These are phyloP conservation scores for Suillus subaureus DNA, from an alignment of 768 basidiomycete genomes.

Conservation along the genomic window DNA sequence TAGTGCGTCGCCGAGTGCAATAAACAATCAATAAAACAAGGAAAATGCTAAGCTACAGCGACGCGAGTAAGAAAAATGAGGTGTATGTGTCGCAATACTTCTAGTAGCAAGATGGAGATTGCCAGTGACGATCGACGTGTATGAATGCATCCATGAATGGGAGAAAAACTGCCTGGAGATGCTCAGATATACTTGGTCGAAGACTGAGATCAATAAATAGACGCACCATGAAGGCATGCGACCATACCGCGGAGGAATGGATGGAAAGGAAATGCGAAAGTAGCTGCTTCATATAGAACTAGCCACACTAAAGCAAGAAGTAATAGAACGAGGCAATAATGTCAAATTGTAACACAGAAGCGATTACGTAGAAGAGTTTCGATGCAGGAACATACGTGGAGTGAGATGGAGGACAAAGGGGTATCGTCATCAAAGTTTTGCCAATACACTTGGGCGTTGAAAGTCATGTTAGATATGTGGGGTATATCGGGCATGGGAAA, in stretches of 20 bases:
- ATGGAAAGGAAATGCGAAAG: neutral
- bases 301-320: neutral
- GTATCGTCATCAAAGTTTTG: constrained; percentile 7
- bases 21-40: constrained; percentile 7
- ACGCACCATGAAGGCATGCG: constrained; percentile 5
- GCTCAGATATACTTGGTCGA: neutral
- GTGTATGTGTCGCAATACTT: constrained; percentile 13
- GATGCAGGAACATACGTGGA: neutral
- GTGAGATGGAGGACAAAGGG: neutral
- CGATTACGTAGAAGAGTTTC: constrained; percentile 5
- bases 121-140: constrained; percentile 3
- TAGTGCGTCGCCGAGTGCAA: constrained; percentile 5
- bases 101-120: constrained; percentile 7
- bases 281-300: neutral
- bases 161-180: neutral
- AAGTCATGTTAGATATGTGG: constrained; percentile 6
- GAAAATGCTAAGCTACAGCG: constrained; percentile 5
- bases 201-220: too few relatives aligned
- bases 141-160: constrained; percentile 4
- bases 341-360: constrained; percentile 3
- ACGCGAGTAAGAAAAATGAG: constrained; percentile 12
- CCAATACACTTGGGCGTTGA: constrained; percentile 6
- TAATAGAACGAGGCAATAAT: constrained; percentile 3
- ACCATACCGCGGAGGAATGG: neutral
- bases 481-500: constrained; percentile 6